A percentile compares a stretch with the other conserved stretches of the same genome.
Conservation (phyloP, 805 yeast genomes). For the Metschnikowia cubensis region DNA sequence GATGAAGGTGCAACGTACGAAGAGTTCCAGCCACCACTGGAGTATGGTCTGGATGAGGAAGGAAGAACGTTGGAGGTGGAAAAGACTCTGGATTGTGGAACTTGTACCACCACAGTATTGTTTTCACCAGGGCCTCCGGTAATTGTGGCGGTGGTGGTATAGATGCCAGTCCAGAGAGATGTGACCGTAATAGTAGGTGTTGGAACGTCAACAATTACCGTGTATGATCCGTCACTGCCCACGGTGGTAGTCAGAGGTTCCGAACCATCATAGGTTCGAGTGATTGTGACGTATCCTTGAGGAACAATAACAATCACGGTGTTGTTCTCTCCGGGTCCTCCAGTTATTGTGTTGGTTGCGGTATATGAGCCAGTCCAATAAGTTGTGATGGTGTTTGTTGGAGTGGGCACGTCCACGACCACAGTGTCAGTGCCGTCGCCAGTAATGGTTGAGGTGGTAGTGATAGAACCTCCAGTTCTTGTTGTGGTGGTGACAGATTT, state of each 20-base stretch:
- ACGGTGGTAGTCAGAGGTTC: conserved; percentile 7
- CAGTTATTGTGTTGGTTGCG: conserved; percentile 7
- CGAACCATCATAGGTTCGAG: conserved; percentile 9
- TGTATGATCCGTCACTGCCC: not conserved
- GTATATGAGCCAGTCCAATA: conserved; percentile 1
- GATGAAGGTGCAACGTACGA: not conserved
- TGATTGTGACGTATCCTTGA: conserved; percentile 1
- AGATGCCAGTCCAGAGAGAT: not conserved
- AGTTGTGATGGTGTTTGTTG: conserved; percentile 3
- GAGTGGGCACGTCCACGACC: conserved; percentile 5
- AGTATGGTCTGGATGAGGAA: not conserved
- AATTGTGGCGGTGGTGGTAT: conserved; percentile 3
- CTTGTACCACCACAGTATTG: conserved; percentile 10
- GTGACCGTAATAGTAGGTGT: conserved; percentile 10
- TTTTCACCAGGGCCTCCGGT: conserved; percentile 3
- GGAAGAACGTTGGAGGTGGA: not conserved
- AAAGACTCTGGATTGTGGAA: conserved; percentile 4
- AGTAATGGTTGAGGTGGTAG: conserved; percentile 3
- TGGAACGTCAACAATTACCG: conserved; percentile 16
- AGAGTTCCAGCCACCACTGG: not conserved
- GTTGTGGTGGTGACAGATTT: too few relatives aligned
- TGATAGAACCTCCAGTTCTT: too few relatives aligned
- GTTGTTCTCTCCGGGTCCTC: conserved; percentile 9
- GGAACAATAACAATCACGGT: conserved; percentile 14
- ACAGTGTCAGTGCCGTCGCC: conserved; percentile 11